Evolutionary conservation across 2,329 filamentous ascomycete species (phyloP).

Genomic region (Hymenotorrendiella dingleyae): DNA sequence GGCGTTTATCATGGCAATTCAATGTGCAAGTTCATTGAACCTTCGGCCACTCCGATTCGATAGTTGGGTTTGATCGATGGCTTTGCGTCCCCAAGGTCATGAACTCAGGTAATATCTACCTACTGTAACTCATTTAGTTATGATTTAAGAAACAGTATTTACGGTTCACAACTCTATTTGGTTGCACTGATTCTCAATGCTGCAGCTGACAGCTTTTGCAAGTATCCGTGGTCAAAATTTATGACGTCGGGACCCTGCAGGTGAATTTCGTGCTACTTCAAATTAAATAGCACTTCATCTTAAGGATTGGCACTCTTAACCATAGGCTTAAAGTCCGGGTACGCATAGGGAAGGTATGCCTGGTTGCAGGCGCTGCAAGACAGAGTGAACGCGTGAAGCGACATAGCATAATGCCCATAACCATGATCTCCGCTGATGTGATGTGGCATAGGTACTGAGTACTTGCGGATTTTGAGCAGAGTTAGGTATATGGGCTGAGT

Average conservation of each 20-base stretch:
- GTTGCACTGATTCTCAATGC: constrained; percentile 10
- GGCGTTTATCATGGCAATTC: too few relatives aligned
- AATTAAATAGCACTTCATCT: too few relatives aligned
- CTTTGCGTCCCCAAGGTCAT: too few relatives aligned
- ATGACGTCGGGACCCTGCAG: constrained; percentile 28
- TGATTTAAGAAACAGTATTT: neutral
- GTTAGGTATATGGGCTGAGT: neutral
- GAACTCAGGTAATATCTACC: too few relatives aligned
- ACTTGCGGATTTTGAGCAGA: neutral
- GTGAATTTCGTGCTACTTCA: constrained; percentile 3
- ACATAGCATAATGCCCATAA: too few relatives aligned
- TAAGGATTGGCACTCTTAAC: too few relatives aligned
- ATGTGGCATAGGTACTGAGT: neutral
- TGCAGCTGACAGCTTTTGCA: constrained; percentile 23
- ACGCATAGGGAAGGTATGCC: neutral
- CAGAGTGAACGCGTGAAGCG: too few relatives aligned
- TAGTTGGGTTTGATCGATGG: neutral
- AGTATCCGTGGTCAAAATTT: constrained; percentile 19
- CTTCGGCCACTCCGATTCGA: neutral
- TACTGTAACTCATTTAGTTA: neutral
- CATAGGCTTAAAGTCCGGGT: neutral
- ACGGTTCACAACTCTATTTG: neutral
- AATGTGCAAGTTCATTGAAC: neutral
- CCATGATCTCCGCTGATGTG: neutral
- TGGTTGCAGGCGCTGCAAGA: constrained; percentile 1